phyloP scores from a whole-genome alignment of 2,329 filamentous ascomycete species.

The Monosporascus sp. region DNA sequence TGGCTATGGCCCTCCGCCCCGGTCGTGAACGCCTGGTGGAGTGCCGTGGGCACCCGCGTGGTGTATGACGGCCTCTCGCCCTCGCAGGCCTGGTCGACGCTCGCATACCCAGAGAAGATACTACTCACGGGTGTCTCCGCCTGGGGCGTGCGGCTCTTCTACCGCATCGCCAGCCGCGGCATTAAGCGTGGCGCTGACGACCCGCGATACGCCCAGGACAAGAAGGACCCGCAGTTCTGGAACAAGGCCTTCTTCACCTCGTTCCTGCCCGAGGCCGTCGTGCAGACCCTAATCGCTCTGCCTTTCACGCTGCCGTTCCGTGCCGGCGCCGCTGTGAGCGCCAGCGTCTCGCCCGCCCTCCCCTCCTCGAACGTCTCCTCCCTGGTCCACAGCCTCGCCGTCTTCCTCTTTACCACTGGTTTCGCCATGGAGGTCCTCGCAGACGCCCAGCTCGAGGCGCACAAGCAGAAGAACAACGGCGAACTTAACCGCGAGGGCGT shows the following conservation, averaged over 20 bases:
- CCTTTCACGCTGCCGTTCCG: slow-evolving; percentile 52
- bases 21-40: slow-evolving; percentile 56
- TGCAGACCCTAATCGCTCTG: slow-evolving; percentile 50
- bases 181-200: slow-evolving; percentile 48
- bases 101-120: slow-evolving; percentile 50
- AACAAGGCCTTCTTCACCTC: slow-evolving; percentile 46
- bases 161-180: slow-evolving; percentile 44
- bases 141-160: slow-evolving; percentile 53
- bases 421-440: slow-evolving; percentile 51
- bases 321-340: slow-evolving; percentile 17
- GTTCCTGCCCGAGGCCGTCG: slow-evolving; percentile 53
- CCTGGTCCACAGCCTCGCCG: slow-evolving; percentile 35
- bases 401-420: slow-evolving; percentile 51
- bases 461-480: slow-evolving; percentile 34
- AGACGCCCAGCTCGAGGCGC: slow-evolving; percentile 48
- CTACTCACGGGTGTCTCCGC: slow-evolving; percentile 50
- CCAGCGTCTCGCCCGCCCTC: slow-evolving; percentile 29
- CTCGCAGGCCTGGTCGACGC: slow-evolving; percentile 36
- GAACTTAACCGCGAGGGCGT: slow-evolving; percentile 50
- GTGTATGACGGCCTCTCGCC: slow-evolving; percentile 39
- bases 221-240: slow-evolving; percentile 46
- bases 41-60: slow-evolving; percentile 47
- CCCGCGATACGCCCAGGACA: slow-evolving; percentile 46
- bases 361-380: slow-evolving; percentile 21
- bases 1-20: slow-evolving; percentile 51